These are phyloP conservation scores for Xylaria sp. DNA, from an alignment of 2,329 filamentous ascomycete species.

Conservation along the genomic window DNA sequence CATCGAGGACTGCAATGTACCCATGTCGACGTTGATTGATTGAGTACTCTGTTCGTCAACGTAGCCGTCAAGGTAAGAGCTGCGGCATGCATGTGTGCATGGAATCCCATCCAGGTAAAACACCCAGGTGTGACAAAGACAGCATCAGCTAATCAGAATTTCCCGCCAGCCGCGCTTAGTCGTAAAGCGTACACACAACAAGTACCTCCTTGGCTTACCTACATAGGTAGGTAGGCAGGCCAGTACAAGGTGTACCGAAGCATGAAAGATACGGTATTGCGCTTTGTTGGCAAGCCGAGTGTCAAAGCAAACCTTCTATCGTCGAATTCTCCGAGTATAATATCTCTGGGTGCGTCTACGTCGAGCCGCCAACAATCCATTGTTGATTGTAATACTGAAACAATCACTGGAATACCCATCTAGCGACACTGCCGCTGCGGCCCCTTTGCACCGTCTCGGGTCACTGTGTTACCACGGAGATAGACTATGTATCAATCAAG, in stretches of 20 bases:
- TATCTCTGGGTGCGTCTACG: background rate
- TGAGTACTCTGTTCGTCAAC: background rate
- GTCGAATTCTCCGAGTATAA: background rate
- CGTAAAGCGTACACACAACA: background rate
- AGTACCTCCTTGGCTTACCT: background rate
- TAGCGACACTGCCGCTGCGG: background rate
- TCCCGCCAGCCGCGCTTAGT: constrained; percentile 9
- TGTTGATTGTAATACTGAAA: too few species aligned
- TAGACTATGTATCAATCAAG: background rate
- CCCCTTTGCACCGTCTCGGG: background rate
- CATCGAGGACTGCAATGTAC: background rate
- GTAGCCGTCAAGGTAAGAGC: background rate
- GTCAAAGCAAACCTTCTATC: background rate
- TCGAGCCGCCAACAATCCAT: background rate
- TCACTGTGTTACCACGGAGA: background rate
- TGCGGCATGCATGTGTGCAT: background rate
- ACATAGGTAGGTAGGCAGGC: background rate
- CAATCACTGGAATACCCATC: background rate
- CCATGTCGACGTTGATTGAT: background rate
- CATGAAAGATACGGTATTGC: background rate
- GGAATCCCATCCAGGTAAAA: background rate
- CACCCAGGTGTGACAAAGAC: background rate
- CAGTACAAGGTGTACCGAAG: background rate
- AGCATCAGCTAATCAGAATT: background rate
- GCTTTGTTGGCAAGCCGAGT: background rate